phyloP scores from a whole-genome alignment of 75 land plant species.

The Picea sitchensis region DNA sequence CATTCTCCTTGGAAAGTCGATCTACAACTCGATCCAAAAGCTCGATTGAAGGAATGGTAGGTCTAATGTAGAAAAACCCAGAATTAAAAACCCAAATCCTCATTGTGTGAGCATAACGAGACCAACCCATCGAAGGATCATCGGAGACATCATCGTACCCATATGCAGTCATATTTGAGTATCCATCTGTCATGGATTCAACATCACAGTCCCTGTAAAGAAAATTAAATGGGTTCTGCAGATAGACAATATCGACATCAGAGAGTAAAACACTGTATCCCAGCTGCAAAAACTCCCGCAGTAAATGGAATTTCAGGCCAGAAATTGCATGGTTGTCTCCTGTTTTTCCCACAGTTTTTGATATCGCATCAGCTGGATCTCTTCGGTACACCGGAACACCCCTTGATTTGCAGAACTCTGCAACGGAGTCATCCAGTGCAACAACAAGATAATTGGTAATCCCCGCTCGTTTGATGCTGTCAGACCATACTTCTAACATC shows the following conservation, averaged over 20 bases:
- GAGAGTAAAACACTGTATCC: constrained; percentile 95
- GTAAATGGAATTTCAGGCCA: constrained; percentile 67
- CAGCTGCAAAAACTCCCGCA: constrained; percentile 88
- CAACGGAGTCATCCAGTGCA: constrained; percentile 77
- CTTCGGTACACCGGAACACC: constrained; percentile 81
- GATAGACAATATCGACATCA: constrained; percentile 91
- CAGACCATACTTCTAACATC: constrained; percentile 82
- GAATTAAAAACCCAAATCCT: constrained; percentile 98
- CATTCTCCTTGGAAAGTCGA: constrained; percentile 58
- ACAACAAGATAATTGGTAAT: constrained; percentile 86
- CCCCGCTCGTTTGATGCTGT: constrained; percentile 70
- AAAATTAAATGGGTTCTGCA: constrained; percentile 90
- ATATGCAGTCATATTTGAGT: constrained; percentile 82
- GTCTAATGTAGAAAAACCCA: constrained; percentile 92
- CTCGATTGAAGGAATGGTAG: constrained; percentile 90
- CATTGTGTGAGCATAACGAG: constrained; percentile 97
- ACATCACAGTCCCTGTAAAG: constrained; percentile 90
- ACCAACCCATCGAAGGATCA: constrained; percentile 96
- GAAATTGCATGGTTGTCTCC: constrained; percentile 90
- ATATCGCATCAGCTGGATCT: constrained; percentile 54
- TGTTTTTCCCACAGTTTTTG: constrained; percentile 38
- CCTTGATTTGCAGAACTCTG: constrained; percentile 64
- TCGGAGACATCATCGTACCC: constrained; percentile 93
- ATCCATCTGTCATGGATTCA: constrained; percentile 97
- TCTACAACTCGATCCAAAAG: constrained; percentile 88